Evolutionary conservation across 2,329 filamentous ascomycete genomes (phyloP).

Genomic region (Pseudogymnoascus sp.): DNA sequence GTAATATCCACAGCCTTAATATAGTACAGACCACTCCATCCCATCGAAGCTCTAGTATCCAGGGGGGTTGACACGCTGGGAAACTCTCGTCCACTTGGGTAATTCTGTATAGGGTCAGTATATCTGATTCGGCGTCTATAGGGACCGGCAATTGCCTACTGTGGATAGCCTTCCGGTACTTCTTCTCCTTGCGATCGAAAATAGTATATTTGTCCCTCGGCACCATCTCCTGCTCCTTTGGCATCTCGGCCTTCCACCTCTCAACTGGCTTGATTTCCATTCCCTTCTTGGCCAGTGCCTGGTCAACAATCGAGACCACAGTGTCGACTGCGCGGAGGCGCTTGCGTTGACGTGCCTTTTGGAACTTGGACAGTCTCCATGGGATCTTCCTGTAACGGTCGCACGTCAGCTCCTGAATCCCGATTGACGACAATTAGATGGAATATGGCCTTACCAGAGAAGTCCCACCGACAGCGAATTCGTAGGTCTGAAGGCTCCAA

Average conservation of each 20-base stretch:
- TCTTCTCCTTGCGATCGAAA: constrained; percentile 93
- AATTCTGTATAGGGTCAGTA: constrained; percentile 45
- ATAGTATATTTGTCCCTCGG: constrained; percentile 96
- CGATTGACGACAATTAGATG: constrained; percentile 8
- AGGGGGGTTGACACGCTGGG: constrained; percentile 86
- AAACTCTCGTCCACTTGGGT: constrained; percentile 91
- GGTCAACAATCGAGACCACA: constrained; percentile 75
- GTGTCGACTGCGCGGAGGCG: constrained; percentile 78
- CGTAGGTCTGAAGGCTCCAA: constrained; percentile 72
- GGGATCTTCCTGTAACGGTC: constrained; percentile 67
- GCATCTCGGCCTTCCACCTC: constrained; percentile 93
- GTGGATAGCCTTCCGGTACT: constrained; percentile 93
- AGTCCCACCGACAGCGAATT: constrained; percentile 70
- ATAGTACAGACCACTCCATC: constrained; percentile 14
- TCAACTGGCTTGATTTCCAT: constrained; percentile 68
- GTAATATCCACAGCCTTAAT: constrained; percentile 19
- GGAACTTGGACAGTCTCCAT: constrained; percentile 86
- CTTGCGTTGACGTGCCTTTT: constrained; percentile 79
- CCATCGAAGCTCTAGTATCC: constrained; percentile 58
- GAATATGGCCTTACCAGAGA: constrained; percentile 53
- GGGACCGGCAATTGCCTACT: constrained; percentile 52
- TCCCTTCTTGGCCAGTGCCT: constrained; percentile 65
- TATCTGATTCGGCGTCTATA: constrained; percentile 10
- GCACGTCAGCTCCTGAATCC: constrained; percentile 15
- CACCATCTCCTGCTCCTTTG: constrained; percentile 89